phyloP scores from a whole-genome alignment of 2,329 filamentous ascomycete genomes.

The Lanzia echinophila region DNA sequence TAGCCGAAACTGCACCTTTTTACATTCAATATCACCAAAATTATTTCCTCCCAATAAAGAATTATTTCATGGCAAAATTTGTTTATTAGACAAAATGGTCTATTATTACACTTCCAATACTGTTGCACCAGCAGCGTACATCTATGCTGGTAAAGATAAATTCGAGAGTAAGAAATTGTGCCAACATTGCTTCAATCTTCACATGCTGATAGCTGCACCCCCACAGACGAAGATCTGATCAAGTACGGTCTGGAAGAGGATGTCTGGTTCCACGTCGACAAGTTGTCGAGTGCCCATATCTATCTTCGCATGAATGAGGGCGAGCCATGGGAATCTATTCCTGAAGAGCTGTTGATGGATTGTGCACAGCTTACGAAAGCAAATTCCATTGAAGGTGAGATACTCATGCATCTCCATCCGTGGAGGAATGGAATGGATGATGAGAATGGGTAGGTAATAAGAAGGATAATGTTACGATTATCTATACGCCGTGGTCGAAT shows the following conservation, averaged over 20 bases:
- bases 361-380: slow-evolving; percentile 97
- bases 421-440: background rate
- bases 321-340: slow-evolving; percentile 78
- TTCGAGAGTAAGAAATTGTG: slow-evolving; percentile 67
- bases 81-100: slow-evolving; percentile 57
- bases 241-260: slow-evolving; percentile 92
- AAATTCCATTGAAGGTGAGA: slow-evolving; percentile 80
- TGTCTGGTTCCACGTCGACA: slow-evolving; percentile 98
- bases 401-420: background rate
- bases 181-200: background rate
- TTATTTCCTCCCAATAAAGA: background rate
- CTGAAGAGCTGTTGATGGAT: slow-evolving; percentile 68
- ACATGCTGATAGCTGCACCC: slow-evolving; percentile 2
- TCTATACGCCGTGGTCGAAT: slow-evolving; percentile 98
- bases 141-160: slow-evolving; percentile 99
- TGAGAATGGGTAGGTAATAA: slow-evolving; percentile 67
- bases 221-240: slow-evolving; percentile 88
- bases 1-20: slow-evolving; percentile 12
- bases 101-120: slow-evolving; percentile 90
- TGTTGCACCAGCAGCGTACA: slow-evolving; percentile 73
- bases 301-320: slow-evolving; percentile 79
- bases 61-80: slow-evolving; percentile 19
- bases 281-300: slow-evolving; percentile 92
- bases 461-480: slow-evolving; percentile 93
- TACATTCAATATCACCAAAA: slow-evolving; percentile 26